Evolutionary conservation across 176 grass and related monocot genomes (phyloP), one percentile per base, ranked within the genome.

Genomic region (Pontederia crassipes): DNA sequence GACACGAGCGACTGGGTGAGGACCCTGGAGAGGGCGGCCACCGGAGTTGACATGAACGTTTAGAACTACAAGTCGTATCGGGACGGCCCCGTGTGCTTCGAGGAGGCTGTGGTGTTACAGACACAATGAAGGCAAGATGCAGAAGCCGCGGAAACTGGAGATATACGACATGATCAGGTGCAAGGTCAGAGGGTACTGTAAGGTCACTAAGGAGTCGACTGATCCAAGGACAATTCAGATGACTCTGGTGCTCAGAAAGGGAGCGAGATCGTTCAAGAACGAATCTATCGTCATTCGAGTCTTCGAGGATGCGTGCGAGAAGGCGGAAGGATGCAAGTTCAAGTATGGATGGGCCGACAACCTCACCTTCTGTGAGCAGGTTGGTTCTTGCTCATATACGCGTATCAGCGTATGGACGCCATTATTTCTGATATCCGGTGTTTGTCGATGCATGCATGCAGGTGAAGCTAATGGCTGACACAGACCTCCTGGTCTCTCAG

Each of bases 71-170:
- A 17, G 49, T 29, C 17, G 64, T n/a, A 26, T 14, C 10, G 48
- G 8, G 45, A 64, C 2, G 49, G 18, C 8, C 64, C 49, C 12
- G 54, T 12, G 0, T 67, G 49, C 49, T 67, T 67, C 27, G 64
- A 67, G 64, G 49, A 54, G 64, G 49, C 64, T 1, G 64, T 54
- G 48, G 64, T 67, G 64, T 67, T 67, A n/a, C 8, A 17, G 64
- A 13, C 64, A 45, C 49, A 54, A 67, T 49, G 20, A 67, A 46
- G 64, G 64, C 17, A 10, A 17, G 49, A 67, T 67, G 64, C 9
- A 2, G 8, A 54, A 27, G 64, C 49, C 52, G 64, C 52, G 17
- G 24, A 67, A 32, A 9, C 27, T 10, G 64, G 40, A 53, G 64
- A 26, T 67, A 14, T 67, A 67, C 2, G 64, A 54, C 64, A 35